A percentile compares a stretch with the other conserved stretches of the same genome.
phyloP scores from a whole-genome alignment of 2,329 filamentous ascomycete genomes.

The Penicillium thymicola region DNA sequence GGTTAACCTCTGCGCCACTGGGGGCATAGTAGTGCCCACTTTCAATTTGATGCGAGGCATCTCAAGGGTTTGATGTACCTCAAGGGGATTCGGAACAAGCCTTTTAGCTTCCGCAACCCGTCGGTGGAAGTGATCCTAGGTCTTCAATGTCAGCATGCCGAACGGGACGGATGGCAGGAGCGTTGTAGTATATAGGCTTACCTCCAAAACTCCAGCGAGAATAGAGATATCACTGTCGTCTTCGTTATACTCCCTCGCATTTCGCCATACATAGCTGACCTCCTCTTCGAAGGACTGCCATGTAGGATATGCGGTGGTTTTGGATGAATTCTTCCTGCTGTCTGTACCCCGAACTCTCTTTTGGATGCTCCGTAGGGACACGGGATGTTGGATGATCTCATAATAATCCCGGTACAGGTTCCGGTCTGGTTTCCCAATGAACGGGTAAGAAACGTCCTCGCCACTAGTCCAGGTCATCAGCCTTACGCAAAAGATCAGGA shows the following conservation, averaged over 20 bases:
- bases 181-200: slow-evolving; percentile 36
- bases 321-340: slow-evolving; percentile 61
- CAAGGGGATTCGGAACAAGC: slow-evolving; percentile 63
- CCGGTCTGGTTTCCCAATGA: slow-evolving; percentile 73
- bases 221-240: slow-evolving; percentile 81
- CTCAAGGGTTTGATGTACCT: slow-evolving; percentile 36
- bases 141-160: slow-evolving; percentile 12
- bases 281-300: slow-evolving; percentile 82
- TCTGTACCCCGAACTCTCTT: slow-evolving; percentile 73
- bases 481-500: neutral
- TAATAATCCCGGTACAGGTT: slow-evolving; percentile 77
- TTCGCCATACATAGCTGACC: slow-evolving; percentile 77
- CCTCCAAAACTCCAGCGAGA: slow-evolving; percentile 76
- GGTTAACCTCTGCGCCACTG: slow-evolving; percentile 62
- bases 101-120: slow-evolving; percentile 69
- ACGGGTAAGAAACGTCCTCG: slow-evolving; percentile 68
- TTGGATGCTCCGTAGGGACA: slow-evolving; percentile 73
- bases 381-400: slow-evolving; percentile 73
- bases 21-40: slow-evolving; percentile 49
- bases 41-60: slow-evolving; percentile 80
- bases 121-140: slow-evolving; percentile 64
- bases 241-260: slow-evolving; percentile 87
- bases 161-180: neutral
- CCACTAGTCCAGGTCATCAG: slow-evolving; percentile 44
- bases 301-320: slow-evolving; percentile 67